A percentile compares a stretch with the other conserved stretches of the same genome.
Conservation (phyloP, 495 filamentous ascomycete species). For the Trichoderma virens region DNA sequence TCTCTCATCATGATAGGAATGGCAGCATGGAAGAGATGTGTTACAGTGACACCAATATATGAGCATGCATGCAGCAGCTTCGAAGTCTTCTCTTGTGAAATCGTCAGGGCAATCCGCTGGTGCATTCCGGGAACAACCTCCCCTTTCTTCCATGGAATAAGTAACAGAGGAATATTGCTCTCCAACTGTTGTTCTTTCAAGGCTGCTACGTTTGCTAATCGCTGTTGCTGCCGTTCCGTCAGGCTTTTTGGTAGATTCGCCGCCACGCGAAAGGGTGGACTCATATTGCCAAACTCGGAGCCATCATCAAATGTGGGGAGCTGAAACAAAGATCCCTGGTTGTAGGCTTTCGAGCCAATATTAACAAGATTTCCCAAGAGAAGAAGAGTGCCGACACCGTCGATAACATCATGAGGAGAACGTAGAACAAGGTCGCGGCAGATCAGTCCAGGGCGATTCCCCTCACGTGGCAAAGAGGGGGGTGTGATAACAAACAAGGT, state of each 20-base stretch:
- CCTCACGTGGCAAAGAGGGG: background rate
- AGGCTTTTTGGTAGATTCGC: slow-evolving; percentile 13
- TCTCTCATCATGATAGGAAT: slow-evolving; percentile 23
- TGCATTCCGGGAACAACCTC: slow-evolving; percentile 10
- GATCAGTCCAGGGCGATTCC: slow-evolving; percentile 6
- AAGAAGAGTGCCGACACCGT: slow-evolving; percentile 41
- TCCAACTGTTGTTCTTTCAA: slow-evolving; percentile 15
- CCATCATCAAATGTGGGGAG: slow-evolving; percentile 12
- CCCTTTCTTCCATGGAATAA: background rate
- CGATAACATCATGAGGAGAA: slow-evolving; percentile 40
- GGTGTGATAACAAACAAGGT: slow-evolving; percentile 33
- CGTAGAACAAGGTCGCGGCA: slow-evolving; percentile 34
- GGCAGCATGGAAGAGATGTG: slow-evolving; percentile 28
- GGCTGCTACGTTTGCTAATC: slow-evolving; percentile 18
- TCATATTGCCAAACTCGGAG: slow-evolving; percentile 16
- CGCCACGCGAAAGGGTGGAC: slow-evolving; percentile 19
- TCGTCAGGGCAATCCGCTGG: slow-evolving; percentile 15
- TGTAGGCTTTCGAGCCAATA: slow-evolving; percentile 16
- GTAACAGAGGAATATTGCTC: slow-evolving; percentile 12
- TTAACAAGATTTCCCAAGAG: slow-evolving; percentile 25
- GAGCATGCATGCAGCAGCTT: slow-evolving; percentile 20
- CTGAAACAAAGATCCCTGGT: slow-evolving; percentile 3
- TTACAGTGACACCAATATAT: slow-evolving; percentile 21
- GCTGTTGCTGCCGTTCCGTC: slow-evolving; percentile 14
- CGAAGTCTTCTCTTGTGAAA: slow-evolving; percentile 14